These are phyloP conservation scores for Candida tetrigidarum DNA, from an alignment of 1,139 yeast species.

Conservation along the genomic window DNA sequence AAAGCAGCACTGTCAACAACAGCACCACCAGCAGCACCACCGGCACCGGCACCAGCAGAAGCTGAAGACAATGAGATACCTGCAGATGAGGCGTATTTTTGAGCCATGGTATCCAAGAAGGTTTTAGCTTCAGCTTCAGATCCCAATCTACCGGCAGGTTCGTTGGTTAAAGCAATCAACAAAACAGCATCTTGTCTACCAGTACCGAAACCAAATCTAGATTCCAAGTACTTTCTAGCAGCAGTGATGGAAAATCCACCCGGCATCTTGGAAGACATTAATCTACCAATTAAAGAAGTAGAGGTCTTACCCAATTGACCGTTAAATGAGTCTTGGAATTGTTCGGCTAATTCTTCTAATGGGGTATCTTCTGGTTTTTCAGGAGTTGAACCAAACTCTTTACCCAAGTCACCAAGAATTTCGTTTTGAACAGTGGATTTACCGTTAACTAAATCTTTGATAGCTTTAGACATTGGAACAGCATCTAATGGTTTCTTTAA, in stretches of 20 bases:
- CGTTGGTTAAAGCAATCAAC: conserved; percentile 80
- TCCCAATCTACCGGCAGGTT: conserved; percentile 88
- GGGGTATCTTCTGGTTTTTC: conserved; percentile 99
- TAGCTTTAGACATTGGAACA: conserved; percentile 87
- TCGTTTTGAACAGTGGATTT: conserved; percentile 98
- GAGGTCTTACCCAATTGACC: conserved; percentile 96
- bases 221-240: conserved; percentile 89
- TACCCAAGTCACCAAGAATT: conserved; percentile 96
- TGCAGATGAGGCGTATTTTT: conserved; percentile 81
- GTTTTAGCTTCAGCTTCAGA: conserved; percentile 89
- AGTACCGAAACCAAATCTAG: conserved; percentile 88
- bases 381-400: conserved; percentile 97
- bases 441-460: conserved; percentile 97
- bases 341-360: conserved; percentile 91
- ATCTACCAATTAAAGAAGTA: conserved; percentile 82
- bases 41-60: conserved; percentile 52
- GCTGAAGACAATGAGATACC: conserved; percentile 81
- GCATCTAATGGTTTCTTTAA: conserved; percentile 88
- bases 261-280: conserved; percentile 97
- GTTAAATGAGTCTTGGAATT: conserved; percentile 85
- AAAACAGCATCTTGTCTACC: conserved; percentile 95
- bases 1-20: conserved; percentile 95
- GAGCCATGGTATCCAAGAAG: conserved; percentile 80
- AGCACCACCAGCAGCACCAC: conserved; percentile 77
- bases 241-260: conserved; percentile 95